A percentile compares a stretch with the other conserved stretches of the same genome.
Conservation (phyloP, 768 basidiomycete genomes). For the Auriculariales sp. region DNA sequence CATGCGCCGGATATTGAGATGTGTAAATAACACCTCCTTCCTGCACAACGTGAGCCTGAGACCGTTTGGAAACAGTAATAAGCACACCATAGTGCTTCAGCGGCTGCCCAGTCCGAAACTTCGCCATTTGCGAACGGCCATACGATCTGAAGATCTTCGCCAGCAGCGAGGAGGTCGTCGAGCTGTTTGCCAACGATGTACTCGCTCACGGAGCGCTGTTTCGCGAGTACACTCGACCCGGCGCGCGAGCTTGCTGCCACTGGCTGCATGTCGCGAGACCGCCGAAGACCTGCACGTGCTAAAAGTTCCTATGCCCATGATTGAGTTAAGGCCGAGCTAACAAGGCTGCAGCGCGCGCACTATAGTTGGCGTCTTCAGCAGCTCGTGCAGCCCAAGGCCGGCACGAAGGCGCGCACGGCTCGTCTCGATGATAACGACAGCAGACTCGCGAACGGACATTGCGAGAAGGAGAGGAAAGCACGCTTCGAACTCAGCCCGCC, state of each 20-base stretch:
- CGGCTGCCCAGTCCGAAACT: conserved; percentile 66
- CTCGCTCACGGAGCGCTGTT: conserved; percentile 46
- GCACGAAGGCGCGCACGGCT: conserved; percentile 56
- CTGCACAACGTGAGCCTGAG: conserved; percentile 23
- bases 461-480: too few species aligned
- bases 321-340: background rate
- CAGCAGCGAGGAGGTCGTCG: conserved; percentile 63
- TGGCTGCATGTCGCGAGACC: conserved; percentile 15
- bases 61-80: background rate
- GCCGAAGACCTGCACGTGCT: conserved; percentile 66
- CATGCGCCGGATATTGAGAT: conserved; percentile 58
- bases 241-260: conserved; percentile 73
- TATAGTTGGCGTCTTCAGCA: conserved; percentile 59
- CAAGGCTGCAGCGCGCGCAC: conserved; percentile 22
- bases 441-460: conserved; percentile 59
- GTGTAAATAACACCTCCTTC: conserved; percentile 72
- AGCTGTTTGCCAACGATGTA: conserved; percentile 73
- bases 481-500: too few species aligned
- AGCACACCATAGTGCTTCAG: conserved; percentile 78
- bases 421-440: conserved; percentile 69
- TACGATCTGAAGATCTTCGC: conserved; percentile 57
- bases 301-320: conserved; percentile 43
- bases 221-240: conserved; percentile 34
- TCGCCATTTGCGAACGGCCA: conserved; percentile 73
- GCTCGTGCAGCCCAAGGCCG: conserved; percentile 66